phyloP scores from a whole-genome alignment of 2,329 filamentous ascomycete genomes.

The Fusarium fracticaudum region DNA sequence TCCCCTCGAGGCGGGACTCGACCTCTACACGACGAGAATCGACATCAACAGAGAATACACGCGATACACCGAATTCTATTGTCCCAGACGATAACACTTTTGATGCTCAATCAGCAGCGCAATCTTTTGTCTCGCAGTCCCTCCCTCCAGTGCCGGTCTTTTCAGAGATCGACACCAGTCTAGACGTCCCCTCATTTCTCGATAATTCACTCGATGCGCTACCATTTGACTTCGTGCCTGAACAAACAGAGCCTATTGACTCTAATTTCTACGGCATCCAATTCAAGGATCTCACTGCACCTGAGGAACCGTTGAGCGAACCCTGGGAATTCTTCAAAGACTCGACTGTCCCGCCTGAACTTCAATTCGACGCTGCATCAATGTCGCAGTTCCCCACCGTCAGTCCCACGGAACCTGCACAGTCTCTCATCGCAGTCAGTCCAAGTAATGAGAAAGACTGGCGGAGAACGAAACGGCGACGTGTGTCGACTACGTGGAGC shows the following conservation, averaged over 20 bases:
- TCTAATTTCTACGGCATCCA: not conserved
- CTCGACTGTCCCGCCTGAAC: not conserved
- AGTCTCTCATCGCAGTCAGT: not conserved
- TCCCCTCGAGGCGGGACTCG: not conserved
- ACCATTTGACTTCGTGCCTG: not conserved
- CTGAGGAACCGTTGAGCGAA: not conserved
- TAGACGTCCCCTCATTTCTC: not conserved
- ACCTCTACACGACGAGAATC: not conserved
- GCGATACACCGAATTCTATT: not conserved
- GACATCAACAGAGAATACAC: not conserved
- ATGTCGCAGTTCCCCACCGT: not conserved
- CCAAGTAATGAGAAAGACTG: not conserved
- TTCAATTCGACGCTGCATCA: not conserved
- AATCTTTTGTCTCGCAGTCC: not conserved
- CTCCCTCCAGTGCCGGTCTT: not conserved
- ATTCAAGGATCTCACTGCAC: not conserved
- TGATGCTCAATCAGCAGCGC: not conserved
- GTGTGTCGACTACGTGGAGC: not conserved
- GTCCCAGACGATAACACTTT: not conserved
- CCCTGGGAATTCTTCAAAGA: slow-evolving; percentile 7
- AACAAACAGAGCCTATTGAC: not conserved
- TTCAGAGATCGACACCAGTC: not conserved
- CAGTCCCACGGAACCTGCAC: not conserved
- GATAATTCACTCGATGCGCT: not conserved
- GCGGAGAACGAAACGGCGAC: not conserved